These are phyloP conservation scores for Cutaneotrichosporon sp. DNA, from an alignment of 1,284 basidiomycete genomes.

Conservation along the genomic window DNA sequence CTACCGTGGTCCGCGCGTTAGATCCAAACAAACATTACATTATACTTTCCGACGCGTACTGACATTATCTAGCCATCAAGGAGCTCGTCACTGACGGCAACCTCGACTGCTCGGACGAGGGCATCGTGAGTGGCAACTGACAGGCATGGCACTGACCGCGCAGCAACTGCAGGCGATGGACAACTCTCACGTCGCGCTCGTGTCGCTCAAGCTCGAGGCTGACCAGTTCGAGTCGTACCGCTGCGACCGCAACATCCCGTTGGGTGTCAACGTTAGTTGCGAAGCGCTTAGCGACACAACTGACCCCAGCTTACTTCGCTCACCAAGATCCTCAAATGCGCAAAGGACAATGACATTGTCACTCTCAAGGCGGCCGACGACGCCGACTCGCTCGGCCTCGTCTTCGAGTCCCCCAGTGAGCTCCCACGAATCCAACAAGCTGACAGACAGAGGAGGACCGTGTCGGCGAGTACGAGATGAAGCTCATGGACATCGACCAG, in stretches of 20 bases:
- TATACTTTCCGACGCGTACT: constrained; percentile 10
- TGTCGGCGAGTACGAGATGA: constrained; percentile 98
- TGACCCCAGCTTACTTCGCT: constrained; percentile 66
- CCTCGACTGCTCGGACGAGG: constrained; percentile 96
- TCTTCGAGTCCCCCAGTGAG: constrained; percentile 88
- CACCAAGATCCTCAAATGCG: constrained; percentile 95
- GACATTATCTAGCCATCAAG: constrained; percentile 72
- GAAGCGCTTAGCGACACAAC: background rate
- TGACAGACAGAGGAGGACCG: constrained; percentile 74
- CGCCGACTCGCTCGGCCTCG: constrained; percentile 82
- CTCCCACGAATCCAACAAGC: constrained; percentile 24
- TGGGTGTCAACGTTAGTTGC: constrained; percentile 70
- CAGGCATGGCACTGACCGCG: constrained; percentile 40
- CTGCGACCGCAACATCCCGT: constrained; percentile 93
- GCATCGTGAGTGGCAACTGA: constrained; percentile 65
- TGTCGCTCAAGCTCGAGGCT: constrained; percentile 64
- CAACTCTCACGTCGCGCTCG: constrained; percentile 98
- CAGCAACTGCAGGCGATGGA: constrained; percentile 97
- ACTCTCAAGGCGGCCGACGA: constrained; percentile 91
- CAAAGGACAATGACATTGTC: constrained; percentile 92
- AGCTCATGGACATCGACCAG: constrained; percentile 98
- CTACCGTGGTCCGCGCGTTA: background rate
- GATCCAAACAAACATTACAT: constrained; percentile 1
- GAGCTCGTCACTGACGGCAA: constrained; percentile 98
- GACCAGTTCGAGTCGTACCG: constrained; percentile 84